Evolutionary conservation across 208 protist genomes (phyloP), one percentile per base, ranked within the genome.

Genomic region (Borovskyia barvae): DNA sequence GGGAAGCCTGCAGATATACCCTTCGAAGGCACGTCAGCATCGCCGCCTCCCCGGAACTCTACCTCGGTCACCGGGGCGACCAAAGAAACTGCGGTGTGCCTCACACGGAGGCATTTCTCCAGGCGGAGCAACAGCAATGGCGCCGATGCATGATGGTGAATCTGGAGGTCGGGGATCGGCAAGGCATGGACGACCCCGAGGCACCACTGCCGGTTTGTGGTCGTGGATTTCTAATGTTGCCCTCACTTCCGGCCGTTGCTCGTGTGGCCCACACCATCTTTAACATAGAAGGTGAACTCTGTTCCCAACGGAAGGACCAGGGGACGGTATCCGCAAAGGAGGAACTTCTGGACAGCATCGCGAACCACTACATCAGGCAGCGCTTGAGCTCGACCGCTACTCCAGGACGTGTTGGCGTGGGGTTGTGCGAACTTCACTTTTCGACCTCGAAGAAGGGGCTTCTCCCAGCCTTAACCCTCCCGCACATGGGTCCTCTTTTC

Each of bases 1-100:
- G 46, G 9, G 49, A 57, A 15, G 69, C 48, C 43, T 71, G 75
- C 2, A 49, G 35, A 28, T 11, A 39, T 2, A 12, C 84, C 7
- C 29, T 90, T 22, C 57, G 49, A 11, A 32, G 35, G 3, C 46
- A 46, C 14, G 75, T 88, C 22, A 72, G 69, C 55, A 39, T 72
- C 2, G 52, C 54, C 72, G 72, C 55, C 29, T 65, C 3, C 48
- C 45, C 1, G 33, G 36, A 9, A 41, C 26, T 7, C 49, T 66
- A 50, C 12, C 20, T 5, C 15, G 11, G 1, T 12, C 53, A 29
- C 19, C 29, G 20, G 0, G 12, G 35, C 15, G n/a, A 43, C 17
- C n/a, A 32, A 17, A 5, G 25, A 5, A 40, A 3, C 2, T 3
- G 19, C 40, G 15, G 24, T 6, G 15, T 20, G 11, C 8, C 40